A percentile compares a stretch with the other conserved stretches of the same genome.
Evolutionary conservation across 805 yeast genomes (phyloP).

Genomic region (Priceomyces carsonii): DNA sequence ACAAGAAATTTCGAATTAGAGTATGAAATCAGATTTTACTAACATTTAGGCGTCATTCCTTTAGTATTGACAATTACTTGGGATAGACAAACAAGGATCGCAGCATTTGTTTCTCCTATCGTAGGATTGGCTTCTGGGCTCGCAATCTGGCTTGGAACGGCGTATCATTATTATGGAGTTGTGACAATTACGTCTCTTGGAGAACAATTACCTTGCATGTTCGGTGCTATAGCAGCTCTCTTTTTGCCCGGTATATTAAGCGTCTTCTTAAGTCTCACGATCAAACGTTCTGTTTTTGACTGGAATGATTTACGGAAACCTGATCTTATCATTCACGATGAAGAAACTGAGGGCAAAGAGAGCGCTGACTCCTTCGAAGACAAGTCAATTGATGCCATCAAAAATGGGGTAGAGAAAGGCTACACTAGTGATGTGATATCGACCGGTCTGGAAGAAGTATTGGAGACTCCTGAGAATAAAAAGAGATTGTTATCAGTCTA

Average conservation of each 20-base stretch:
- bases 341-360: constrained; percentile 3
- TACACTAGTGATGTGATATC: background rate
- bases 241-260: constrained; percentile 31
- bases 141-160: constrained; percentile 31
- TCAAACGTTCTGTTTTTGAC: constrained; percentile 28
- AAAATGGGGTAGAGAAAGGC: constrained; percentile 1
- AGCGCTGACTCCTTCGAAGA: background rate
- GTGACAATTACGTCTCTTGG: constrained; percentile 26
- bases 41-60: constrained; percentile 25
- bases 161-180: constrained; percentile 26
- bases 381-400: background rate
- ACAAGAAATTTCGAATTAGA: too few relatives aligned
- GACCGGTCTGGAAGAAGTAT: background rate
- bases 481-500: background rate
- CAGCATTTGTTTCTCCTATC: constrained; percentile 32
- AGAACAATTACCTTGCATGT: constrained; percentile 34
- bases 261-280: constrained; percentile 24
- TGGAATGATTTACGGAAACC: constrained; percentile 26
- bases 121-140: constrained; percentile 29
- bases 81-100: constrained; percentile 28
- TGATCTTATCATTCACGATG: constrained; percentile 16
- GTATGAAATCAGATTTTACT: constrained; percentile 1
- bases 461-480: background rate
- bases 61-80: constrained; percentile 34
- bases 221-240: constrained; percentile 33